Base-by-base conservation (phyloP, 352 stramenopile species). In the Globisporangium lucens region DNA sequence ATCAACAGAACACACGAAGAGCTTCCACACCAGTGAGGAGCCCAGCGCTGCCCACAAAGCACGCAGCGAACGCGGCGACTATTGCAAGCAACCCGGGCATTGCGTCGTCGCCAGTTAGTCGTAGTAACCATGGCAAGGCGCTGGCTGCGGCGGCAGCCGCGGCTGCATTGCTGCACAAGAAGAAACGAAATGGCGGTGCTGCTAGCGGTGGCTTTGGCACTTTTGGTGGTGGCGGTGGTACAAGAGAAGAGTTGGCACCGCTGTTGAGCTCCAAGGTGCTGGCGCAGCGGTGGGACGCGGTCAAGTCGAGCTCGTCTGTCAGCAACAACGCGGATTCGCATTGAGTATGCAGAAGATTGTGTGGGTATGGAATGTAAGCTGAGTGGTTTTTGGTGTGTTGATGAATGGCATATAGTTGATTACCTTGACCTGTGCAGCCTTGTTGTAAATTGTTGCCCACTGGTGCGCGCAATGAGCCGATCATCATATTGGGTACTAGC, bases 221-320 rank as follows among this genome's bases (percentile, higher is more conserved):
- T 20, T 20, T 10, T 51, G 61, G 41, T 2, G 20, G 43, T 22
- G 43, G 38, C 2, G 20, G n/a, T 4, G 60, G 78, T 7, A 82
- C 80, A 8, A 81, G 67, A 15, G 80, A 75, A n/a, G 84, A 92
- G 65, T 76, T 78, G 22, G 74, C 88, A 73, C 84, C 84, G 55
- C 65, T 92, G 35, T 65, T 92, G 65, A 77, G 74, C 61, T 85
- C 68, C 62, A 78, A 84, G 68, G 74, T 69, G n/a, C 63, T 89
- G 7, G 80, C 82, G 10, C 72, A 83, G 36, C 74, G 71, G 8
- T 89, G 77, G 77, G 84, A 88, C 47, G 72, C 71, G 20, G 64
- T 24, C 43, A 60, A 53, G 47, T 65, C 65, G n/a, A 51, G 5
- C 4, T 65, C 65, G 1, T 61, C 46, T 9, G 35, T 36, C 20